phyloP scores from a whole-genome alignment of 805 yeast species.

The Cyberlindnera subsufficiens region DNA sequence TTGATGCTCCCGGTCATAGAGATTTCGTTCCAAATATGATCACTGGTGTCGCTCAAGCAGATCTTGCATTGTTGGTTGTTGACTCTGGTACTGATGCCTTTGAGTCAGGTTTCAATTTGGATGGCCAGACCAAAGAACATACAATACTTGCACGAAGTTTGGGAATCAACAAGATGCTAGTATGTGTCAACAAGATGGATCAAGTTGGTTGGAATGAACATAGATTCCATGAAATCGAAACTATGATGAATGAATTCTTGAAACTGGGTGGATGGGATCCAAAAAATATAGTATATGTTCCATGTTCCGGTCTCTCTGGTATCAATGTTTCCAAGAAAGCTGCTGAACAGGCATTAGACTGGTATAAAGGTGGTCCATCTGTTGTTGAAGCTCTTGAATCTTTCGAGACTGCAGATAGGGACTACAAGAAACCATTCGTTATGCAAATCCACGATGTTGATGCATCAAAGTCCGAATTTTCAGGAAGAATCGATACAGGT shows the following conservation, averaged over 20 bases:
- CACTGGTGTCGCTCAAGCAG: conserved; percentile 93
- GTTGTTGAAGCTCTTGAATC: conserved; percentile 81
- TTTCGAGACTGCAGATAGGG: conserved; percentile 74
- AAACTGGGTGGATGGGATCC: conserved; percentile 84
- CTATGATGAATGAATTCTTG: conserved; percentile 75
- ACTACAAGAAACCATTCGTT: conserved; percentile 82
- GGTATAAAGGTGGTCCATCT: conserved; percentile 61
- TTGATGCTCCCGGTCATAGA: conserved; percentile 95
- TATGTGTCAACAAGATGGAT: conserved; percentile 94
- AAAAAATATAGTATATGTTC: conserved; percentile 80
- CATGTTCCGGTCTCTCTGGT: conserved; percentile 91
- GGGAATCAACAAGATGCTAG: conserved; percentile 82
- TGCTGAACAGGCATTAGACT: conserved; percentile 37
- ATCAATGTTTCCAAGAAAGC: conserved; percentile 82
- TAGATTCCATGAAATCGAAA: conserved; percentile 72
- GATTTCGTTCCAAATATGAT: conserved; percentile 96
- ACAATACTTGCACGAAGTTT: conserved; percentile 86
- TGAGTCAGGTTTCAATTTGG: conserved; percentile 93
- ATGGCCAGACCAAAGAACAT: conserved; percentile 94
- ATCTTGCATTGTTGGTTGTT: conserved; percentile 84
- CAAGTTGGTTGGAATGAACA: conserved; percentile 82
- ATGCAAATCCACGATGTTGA: conserved; percentile 85
- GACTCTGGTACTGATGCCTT: conserved; percentile 93
- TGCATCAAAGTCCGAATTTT: conserved; percentile 84
- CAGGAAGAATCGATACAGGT: conserved; percentile 94